Evolutionary conservation across 148 eudicot species (phyloP).

Genomic region (Nepenthes mirabilis): DNA sequence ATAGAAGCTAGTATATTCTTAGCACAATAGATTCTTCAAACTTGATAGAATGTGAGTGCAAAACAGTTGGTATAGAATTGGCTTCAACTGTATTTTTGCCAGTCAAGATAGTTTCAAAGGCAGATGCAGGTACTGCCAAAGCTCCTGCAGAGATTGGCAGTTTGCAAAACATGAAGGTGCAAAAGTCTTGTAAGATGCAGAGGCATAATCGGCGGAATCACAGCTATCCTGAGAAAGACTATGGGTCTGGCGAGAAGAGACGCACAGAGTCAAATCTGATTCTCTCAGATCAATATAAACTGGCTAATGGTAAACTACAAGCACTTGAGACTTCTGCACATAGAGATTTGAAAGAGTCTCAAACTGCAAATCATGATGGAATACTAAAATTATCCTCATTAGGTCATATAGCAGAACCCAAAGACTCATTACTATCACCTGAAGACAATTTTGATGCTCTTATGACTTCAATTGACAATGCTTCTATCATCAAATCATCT

Average conservation of each 20-base stretch:
- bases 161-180: slow-evolving; percentile 24
- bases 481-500: slow-evolving; percentile 6
- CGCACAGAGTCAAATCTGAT: slow-evolving; percentile 7
- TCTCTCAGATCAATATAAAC: slow-evolving; percentile 12
- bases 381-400: slow-evolving; percentile 8
- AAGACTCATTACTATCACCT: slow-evolving; percentile 5
- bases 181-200: slow-evolving; percentile 16
- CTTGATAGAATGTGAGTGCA: too few relatives aligned
- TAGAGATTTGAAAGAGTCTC: slow-evolving; percentile 6
- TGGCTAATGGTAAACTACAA: slow-evolving; percentile 7
- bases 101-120: slow-evolving; percentile 16
- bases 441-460: slow-evolving; percentile 7
- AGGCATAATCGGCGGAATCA: slow-evolving; percentile 12
- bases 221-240: slow-evolving; percentile 11
- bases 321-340: slow-evolving; percentile 4
- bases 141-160: slow-evolving; percentile 16
- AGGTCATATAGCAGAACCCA: slow-evolving; percentile 8
- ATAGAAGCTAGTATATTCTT: too few relatives aligned
- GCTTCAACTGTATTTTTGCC: slow-evolving; percentile 14
- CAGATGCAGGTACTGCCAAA: slow-evolving; percentile 25
- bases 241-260: slow-evolving; percentile 9
- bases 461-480: slow-evolving; percentile 8
- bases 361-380: slow-evolving; percentile 5
- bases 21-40: too few relatives aligned
- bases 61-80: slow-evolving; percentile 4